Evolutionary conservation across 2,329 filamentous ascomycete genomes (phyloP), one percentile per base, ranked within the genome.

Genomic region (Colletotrichum viniferum): DNA sequence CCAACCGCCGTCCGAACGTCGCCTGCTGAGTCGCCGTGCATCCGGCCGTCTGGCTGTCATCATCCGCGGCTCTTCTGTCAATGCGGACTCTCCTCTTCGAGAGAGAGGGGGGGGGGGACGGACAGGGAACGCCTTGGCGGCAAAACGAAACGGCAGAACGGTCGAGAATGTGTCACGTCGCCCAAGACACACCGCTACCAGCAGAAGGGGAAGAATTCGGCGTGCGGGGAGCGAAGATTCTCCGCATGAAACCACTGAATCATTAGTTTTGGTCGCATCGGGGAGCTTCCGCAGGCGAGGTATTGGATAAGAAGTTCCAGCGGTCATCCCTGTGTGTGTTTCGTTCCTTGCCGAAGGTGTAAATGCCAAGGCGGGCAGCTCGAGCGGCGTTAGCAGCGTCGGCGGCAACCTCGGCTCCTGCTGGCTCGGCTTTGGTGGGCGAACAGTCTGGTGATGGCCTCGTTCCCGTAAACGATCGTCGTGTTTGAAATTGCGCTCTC

Each of bases 181-280:
- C 26, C 38, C 9, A 13, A 30, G 28, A 65, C 36, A 24, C 3
- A 1, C 56, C 62, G 24, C 28, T 24, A 12, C n/a, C 18, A 32
- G 16, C 13, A 13, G 14, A 30, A 43, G n/a, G 38, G 32, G 32
- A n/a, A 26, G 56, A 7, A 28, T 52, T 64, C 48, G 38, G 28
- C 43, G 32, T 43, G 30, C 24, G 36, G 64, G 36, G 28, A 43
- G 34, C 24, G 24, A 64, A 26, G 56, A 24, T 38, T 58, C 60
- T 69, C 28, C 36, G 55, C 56, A 71, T 76, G 66, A 77, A 74
- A 62, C 48, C 16, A 13, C 21, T 43, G 63, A 73, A 73, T 64
- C 56, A 34, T 30, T 48, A 18, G 32, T 28, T 36, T 61, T 32
- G 18, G 32, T 75, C 56, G 55, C 38, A 43, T 63, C 56, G 32